Conservation (phyloP, 805 yeast species). For the Starmera pachycereana region DNA sequence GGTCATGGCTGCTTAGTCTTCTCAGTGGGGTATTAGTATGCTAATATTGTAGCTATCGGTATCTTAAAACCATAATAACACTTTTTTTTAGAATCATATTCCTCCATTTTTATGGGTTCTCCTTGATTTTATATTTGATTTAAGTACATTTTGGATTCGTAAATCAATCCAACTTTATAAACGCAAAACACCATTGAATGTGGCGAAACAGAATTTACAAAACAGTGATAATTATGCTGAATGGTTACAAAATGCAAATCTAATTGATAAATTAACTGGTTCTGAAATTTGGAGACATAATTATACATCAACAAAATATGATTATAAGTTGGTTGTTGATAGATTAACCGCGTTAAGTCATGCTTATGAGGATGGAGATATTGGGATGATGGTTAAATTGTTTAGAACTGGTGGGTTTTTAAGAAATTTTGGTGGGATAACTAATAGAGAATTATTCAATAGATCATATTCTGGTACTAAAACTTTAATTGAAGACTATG, state of each 20-base stretch:
- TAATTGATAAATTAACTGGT: slow-evolving; percentile 41
- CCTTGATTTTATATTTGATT: slow-evolving; percentile 30
- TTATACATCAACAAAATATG: slow-evolving; percentile 72
- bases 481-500: slow-evolving; percentile 76
- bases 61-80: too few species aligned
- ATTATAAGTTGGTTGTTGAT: slow-evolving; percentile 71
- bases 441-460: slow-evolving; percentile 68
- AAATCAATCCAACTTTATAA: slow-evolving; percentile 15
- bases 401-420: slow-evolving; percentile 71
- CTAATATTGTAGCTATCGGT: too few species aligned
- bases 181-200: slow-evolving; percentile 33
- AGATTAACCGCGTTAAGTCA: slow-evolving; percentile 51
- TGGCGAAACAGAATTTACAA: slow-evolving; percentile 37
- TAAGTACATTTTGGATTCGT: slow-evolving; percentile 30
- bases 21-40: slow-evolving; percentile 11
- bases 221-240: slow-evolving; percentile 52
- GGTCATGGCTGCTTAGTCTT: slow-evolving; percentile 6
- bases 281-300: slow-evolving; percentile 70
- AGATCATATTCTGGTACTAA: slow-evolving; percentile 86
- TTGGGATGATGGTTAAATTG: slow-evolving; percentile 47
- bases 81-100: slow-evolving; percentile 21
- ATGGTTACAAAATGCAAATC: slow-evolving; percentile 50
- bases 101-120: slow-evolving; percentile 33
- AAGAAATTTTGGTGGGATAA: slow-evolving; percentile 86
- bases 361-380: slow-evolving; percentile 49